Base-by-base conservation (phyloP, 129 eudicot species). In the Calendula officinalis region DNA sequence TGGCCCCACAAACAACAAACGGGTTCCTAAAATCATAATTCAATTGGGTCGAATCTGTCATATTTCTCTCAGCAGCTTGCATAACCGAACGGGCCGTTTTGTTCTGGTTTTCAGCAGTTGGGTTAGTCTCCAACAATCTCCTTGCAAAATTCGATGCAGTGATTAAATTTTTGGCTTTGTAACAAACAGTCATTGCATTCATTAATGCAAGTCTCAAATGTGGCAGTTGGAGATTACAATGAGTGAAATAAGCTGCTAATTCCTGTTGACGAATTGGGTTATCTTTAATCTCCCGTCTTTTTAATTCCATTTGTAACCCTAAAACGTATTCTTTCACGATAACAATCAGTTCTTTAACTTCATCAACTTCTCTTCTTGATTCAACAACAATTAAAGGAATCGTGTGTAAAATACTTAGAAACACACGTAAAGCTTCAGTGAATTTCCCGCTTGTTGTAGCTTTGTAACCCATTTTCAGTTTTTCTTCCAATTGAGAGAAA, bases 11-110 rank as follows among this genome's bases (percentile, higher is more conserved):
- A 14, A 82, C 81, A 42, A 86, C 94, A 73, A 86, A 86, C 1
- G 94, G 94, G 34, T 86, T 86, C 61, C 94, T 82, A 57, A 86
- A 86, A 51, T 86, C 94, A 46, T 86, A 86, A 64, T 86, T 86
- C 53, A 86, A 64, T 80, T 77, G 81, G 0, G 70, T 60, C 9
- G 70, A 69, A 46, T 82, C 84, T 22, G 8, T 78, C 88, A 78
- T 75, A 51, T 75, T 82, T 74, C 69, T 82, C 78, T 82, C 84
- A 40, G 88, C 81, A 7, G 81, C 84, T 64, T 78, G 84, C 14
- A 82, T 72, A 43, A 82, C 84, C 33, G 74, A 77, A 10, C 84
- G 84, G 34, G 88, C 78, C 10, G 46, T 71, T 48, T 45, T 78
- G n/a, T 56, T 71, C 44, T 82, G 88, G 55, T 48, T 71, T 68